Base-by-base conservation (phyloP, 2,329 filamentous ascomycete genomes). In the Stachybotrys chartarum region DNA sequence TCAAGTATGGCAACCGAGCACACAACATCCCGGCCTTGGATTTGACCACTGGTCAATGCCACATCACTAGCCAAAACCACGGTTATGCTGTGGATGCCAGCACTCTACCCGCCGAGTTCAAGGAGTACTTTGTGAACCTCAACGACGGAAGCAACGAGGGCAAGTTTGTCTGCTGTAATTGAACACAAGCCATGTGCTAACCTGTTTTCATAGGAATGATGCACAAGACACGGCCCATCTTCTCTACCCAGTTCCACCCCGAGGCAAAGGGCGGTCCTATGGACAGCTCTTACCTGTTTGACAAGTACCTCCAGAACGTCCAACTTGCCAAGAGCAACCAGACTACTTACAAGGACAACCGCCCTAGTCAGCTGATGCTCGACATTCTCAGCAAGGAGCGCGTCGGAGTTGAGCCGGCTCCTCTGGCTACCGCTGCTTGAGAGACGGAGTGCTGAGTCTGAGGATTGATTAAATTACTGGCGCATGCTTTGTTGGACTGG, bases 41-140 rank as follows among this genome's bases (percentile, higher is more conserved):
- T 71, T 80, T 97, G 71, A 96, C 90, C 58, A 97, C 93, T 44
- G 93, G 94, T 56, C 91, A 93, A 73, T 97, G 94, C 84, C 93
- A 97, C 79, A 97, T 97, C 73, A 97, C 93, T 57, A 92, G 87
- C 72, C 94, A 99, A 80, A 97, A 97, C 78, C 94, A 97, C 76
- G 94, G 94, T 59, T 99, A 97, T 68, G 94, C 93, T 48, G 90
- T 99, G 57, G 93, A 97, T 68, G 83, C 89, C 6, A 80, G 82
- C 57, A 96, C 91, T 11, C 80, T 99, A 46, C 84, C 90, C 54
- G 78, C 76, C 55, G 91, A 97, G 44, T 99, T 91, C 85, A 94
- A 92, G 81, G 93, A 96, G 73, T 97, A 96, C 81, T 99, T 97
- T 71, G 87, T 96, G 74, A 97, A 99, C 80, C 80, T 97, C 62